These are phyloP conservation scores for Phylloporus sp. DNA, from an alignment of 768 basidiomycete genomes.

Conservation along the genomic window DNA sequence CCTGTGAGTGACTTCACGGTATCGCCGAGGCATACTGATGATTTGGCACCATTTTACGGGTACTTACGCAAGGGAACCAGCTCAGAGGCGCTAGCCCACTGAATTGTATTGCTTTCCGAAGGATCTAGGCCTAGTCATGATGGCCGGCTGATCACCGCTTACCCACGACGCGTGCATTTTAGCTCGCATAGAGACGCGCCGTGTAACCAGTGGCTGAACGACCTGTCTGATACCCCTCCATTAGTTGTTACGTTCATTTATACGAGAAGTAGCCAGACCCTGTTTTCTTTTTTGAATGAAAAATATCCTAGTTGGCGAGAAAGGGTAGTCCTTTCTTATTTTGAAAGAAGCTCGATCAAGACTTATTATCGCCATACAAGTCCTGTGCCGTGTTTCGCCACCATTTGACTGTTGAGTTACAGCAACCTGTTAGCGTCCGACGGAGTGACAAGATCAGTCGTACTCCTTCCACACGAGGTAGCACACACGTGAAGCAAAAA, in stretches of 20 bases:
- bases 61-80: constrained; percentile 8
- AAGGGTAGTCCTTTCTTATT: constrained; percentile 4
- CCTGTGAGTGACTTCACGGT: background rate
- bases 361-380: constrained; percentile 22
- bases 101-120: background rate
- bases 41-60: background rate
- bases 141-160: constrained; percentile 4
- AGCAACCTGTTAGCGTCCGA: constrained; percentile 6
- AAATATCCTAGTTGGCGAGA: constrained; percentile 20
- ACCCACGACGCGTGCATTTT: constrained; percentile 1
- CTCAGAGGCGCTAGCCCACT: background rate
- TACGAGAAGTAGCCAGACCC: constrained; percentile 12
- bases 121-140: background rate
- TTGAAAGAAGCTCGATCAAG: constrained; percentile 18
- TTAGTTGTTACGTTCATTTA: constrained; percentile 8
- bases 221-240: constrained; percentile 4
- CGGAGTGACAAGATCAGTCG: background rate
- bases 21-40: constrained; percentile 17
- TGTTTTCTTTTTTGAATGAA: constrained; percentile 22
- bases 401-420: constrained; percentile 11
- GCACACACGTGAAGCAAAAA: background rate
- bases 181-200: constrained; percentile 10
- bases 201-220: constrained; percentile 5
- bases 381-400: constrained; percentile 12
- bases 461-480: background rate